Evolutionary conservation across 2,329 filamentous ascomycete species (phyloP).

Genomic region (Fusarium coffeatum): DNA sequence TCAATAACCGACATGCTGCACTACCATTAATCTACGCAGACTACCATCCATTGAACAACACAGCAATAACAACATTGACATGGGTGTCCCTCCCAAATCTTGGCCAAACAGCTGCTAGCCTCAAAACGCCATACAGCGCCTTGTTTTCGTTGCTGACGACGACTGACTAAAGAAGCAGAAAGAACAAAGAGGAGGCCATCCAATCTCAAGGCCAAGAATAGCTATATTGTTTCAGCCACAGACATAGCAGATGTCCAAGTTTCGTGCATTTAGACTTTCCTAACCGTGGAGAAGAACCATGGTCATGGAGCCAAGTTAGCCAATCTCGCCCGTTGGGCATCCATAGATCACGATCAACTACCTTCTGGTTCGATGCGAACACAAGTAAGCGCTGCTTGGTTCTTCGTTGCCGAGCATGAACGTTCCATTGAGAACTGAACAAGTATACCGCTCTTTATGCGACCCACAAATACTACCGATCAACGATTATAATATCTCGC

Average conservation of each 20-base stretch:
- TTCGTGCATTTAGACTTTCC: conserved; percentile 21
- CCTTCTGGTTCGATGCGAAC: conserved; percentile 11
- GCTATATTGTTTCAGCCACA: conserved; percentile 24
- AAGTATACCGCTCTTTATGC: conserved; percentile 30
- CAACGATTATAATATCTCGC: conserved; percentile 13
- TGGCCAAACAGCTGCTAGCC: conserved; percentile 32
- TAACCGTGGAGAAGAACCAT: not conserved
- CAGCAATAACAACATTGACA: conserved; percentile 30
- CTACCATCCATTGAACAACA: conserved; percentile 17
- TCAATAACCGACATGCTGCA: not conserved
- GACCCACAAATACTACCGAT: conserved; percentile 26
- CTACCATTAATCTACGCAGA: conserved; percentile 9
- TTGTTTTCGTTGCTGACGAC: conserved; percentile 45
- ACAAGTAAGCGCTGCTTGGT: conserved; percentile 10
- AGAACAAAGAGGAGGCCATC: conserved; percentile 15
- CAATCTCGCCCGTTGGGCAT: conserved; percentile 24
- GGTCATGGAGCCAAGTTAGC: not conserved
- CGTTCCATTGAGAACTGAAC: not conserved
- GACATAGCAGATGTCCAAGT: conserved; percentile 10
- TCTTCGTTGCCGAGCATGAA: conserved; percentile 6
- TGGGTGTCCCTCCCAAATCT: conserved; percentile 35
- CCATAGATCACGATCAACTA: conserved; percentile 7
- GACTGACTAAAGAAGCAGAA: conserved; percentile 24
- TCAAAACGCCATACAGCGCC: conserved; percentile 23
- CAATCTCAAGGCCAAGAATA: conserved; percentile 7